phyloP scores from a whole-genome alignment of 1,284 basidiomycete species.

The Fomitopsis schrenkii region DNA sequence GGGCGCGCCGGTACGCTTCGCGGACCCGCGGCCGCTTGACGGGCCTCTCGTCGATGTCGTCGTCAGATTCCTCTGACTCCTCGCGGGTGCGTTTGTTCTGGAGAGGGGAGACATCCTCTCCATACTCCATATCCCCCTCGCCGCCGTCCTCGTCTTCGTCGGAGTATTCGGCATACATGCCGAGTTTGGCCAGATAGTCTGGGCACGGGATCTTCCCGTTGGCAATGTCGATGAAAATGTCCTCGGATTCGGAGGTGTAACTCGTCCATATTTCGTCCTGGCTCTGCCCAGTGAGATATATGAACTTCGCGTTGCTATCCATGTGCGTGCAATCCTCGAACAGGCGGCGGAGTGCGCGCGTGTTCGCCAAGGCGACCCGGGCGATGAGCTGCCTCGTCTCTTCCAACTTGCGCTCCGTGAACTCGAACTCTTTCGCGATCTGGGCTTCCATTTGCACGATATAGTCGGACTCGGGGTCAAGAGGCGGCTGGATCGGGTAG shows the following conservation, averaged over 20 bases:
- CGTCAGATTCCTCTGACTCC: too few species aligned
- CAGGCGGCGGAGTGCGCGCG: too few species aligned
- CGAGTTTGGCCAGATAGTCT: not conserved
- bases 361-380: too few species aligned
- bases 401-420: conserved; percentile 10
- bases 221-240: too few species aligned
- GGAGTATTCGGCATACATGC: conserved; percentile 13
- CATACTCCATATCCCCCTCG: not conserved
- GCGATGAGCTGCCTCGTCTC: not conserved
- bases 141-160: conserved; percentile 3
- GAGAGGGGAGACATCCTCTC: too few species aligned
- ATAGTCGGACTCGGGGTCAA: conserved; percentile 2
- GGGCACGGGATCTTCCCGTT: conserved; percentile 5
- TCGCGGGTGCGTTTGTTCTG: too few species aligned
- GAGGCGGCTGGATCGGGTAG: conserved; percentile 9
- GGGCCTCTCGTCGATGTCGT: not conserved
- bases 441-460: not conserved
- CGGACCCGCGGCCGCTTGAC: conserved; percentile 9
- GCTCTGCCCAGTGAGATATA: too few species aligned
- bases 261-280: not conserved
- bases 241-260: not conserved
- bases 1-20: not conserved
- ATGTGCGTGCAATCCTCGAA: too few species aligned
- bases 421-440: not conserved
- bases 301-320: too few species aligned